Evolutionary conservation across 78 protist species (phyloP), one percentile per base, ranked within the genome.

Genomic region (Dictyostelium brefeldianum): DNA sequence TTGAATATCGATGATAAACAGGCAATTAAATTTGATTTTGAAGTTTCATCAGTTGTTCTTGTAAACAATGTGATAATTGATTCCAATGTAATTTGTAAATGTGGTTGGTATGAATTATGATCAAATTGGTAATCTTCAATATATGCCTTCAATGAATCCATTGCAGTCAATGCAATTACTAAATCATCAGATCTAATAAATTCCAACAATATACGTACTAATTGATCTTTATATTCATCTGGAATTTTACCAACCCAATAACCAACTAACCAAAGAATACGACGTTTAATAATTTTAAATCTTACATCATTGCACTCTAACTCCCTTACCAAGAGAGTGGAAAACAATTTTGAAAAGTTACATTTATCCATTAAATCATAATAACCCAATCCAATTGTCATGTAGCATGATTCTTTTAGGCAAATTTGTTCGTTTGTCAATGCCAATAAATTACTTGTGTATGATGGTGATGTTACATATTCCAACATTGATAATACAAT

Each of bases 371-470:
- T 75, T n/a, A 87, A 29, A 18, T 87, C 84, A 47, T 74, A 43
- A 27, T 87, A 87, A 17, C 93, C 93, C 43, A 87, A 29, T 12
- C 93, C 93, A 59, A 87, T 77, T 25, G 93, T 87, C 93, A 87
- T 87, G n/a, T 87, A 87, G 27, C 93, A 87, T 10, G 93, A 17
- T 25, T 87, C 93, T 41, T 87, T 87, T 6, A 87, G 46, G 8
- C 79, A 62, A 20, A 87, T 22, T 18, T 64, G 54, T 22, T 74
- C 62, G 27, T 8, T n/a, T 3, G 62, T n/a, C 5, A 73, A 12
- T 25, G 4, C 73, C 0, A 20, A 3, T 20, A 14, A 25, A 2
- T n/a, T 17, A 2, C 22, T 17, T 0, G 27, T 31, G 69, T 51
- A 25, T 0, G 53, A 27, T 22, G 57, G 62, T 12, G 59, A 41